Evolutionary conservation across 2,329 filamentous ascomycete genomes (phyloP), one percentile per base, ranked within the genome.

Genomic region (Claviceps sp.): DNA sequence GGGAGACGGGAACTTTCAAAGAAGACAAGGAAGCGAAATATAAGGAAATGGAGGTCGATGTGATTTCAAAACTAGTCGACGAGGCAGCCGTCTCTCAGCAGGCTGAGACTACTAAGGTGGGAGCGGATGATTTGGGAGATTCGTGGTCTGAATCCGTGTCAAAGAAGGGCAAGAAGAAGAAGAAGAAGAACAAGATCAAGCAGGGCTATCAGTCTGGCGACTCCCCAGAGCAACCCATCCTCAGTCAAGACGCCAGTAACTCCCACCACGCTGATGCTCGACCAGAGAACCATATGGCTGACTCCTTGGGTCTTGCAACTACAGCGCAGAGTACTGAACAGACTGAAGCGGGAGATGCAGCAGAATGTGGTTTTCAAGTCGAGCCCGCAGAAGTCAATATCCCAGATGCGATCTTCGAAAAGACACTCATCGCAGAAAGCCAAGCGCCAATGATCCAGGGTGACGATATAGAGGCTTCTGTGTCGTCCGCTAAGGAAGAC

Each of bases 11-110:
- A 8, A 34, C 53, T 17, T 56, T 56, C 4, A 60, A 62, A 45
- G 57, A 60, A 56, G 66, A 61, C 57, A 67, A 62, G 62, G 66
- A 65, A 61, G 64, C 63, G 49, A 54, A 55, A 45, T 54, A 55
- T 39, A 52, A 57, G 16, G 54, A 53, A 51, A 38, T 45, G 38
- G 56, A 51, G 29, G 45, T 52, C 49, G 47, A 52, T 49, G 55
- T 55, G 45, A 56, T 47, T 48, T 53, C 54, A 50, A 50, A 52
- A 11, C 13, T 48, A 51, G 44, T 44, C 36, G 52, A 52, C 29
- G 54, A 54, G 47, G 49, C 20, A 7, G 46, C 23, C n/a, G 45
- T 50, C 20, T 39, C 50, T n/a, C 50, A 56, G 45, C 51, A 56
- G 50, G 44, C 47, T 13, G 53, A 55, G 22, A 26, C 47, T 44